Evolutionary conservation across 1,284 basidiomycete genomes (phyloP).

Genomic region (Cystobasidium sp.): DNA sequence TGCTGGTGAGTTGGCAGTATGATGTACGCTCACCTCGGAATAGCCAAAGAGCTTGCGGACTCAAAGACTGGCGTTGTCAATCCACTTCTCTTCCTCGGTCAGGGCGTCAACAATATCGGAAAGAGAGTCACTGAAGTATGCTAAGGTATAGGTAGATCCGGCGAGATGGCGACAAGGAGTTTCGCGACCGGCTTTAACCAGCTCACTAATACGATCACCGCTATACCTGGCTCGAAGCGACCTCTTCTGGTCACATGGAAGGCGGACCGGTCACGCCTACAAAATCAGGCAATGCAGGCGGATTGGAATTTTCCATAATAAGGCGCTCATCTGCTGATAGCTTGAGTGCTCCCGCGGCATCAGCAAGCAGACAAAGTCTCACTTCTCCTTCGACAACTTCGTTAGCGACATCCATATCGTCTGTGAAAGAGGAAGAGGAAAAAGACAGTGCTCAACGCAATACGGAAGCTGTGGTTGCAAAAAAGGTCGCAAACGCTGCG

Average conservation of each 20-base stretch:
- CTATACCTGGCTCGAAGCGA: conserved; percentile 14
- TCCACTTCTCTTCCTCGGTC: conserved; percentile 30
- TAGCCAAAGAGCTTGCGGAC: conserved; percentile 39
- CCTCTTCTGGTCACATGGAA: conserved; percentile 17
- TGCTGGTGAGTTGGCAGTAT: not conserved
- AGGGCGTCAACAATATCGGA: conserved; percentile 41
- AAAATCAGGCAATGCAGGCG: not conserved
- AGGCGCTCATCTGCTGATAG: conserved; percentile 9
- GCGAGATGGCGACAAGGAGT: conserved; percentile 27
- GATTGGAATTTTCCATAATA: not conserved
- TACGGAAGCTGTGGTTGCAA: too few relatives aligned
- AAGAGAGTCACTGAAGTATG: conserved; percentile 36
- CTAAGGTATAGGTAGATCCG: conserved; percentile 36
- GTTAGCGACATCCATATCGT: conserved; percentile 7
- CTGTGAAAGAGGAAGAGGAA: conserved; percentile 19
- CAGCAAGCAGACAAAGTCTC: not conserved
- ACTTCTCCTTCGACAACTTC: conserved; percentile 19
- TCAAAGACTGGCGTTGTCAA: conserved; percentile 24
- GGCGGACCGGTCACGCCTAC: conserved; percentile 11
- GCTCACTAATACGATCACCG: conserved; percentile 30
- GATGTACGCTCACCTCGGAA: not conserved
- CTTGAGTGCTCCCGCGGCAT: not conserved
- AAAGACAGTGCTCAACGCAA: too few relatives aligned
- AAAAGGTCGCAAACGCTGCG: too few relatives aligned
- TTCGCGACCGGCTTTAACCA: conserved; percentile 43